Conservation (phyloP, 148 eudicot species). For the Euryodendron excelsum region DNA sequence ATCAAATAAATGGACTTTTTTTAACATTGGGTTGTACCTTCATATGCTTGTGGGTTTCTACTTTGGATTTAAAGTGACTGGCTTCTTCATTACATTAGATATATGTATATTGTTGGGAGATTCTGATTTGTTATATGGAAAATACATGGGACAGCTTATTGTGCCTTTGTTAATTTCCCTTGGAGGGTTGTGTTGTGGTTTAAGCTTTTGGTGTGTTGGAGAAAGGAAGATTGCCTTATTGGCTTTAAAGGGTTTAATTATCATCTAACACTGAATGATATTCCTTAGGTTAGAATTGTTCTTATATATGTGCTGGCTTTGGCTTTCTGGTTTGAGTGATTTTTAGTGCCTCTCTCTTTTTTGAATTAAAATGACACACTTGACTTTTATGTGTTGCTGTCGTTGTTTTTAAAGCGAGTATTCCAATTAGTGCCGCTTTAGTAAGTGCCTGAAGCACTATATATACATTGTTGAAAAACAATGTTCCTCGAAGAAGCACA, state of each 20-base stretch:
- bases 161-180: neutral
- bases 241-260: no score
- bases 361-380: no score
- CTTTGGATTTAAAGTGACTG: neutral
- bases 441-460: no score
- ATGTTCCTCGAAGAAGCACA: no score
- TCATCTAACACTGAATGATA: no score
- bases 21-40: neutral
- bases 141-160: neutral
- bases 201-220: no score
- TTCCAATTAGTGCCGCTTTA: neutral
- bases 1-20: neutral
- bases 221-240: no score
- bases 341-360: no score
- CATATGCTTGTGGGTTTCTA: neutral
- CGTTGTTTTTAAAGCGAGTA: neutral
- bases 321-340: no score
- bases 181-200: neutral
- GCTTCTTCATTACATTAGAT: neutral
- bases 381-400: neutral
- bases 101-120: neutral
- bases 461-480: no score
- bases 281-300: no score
- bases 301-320: no score
- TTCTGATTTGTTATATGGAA: constrained; percentile 10